phyloP scores from a whole-genome alignment of 129 eudicot species.

The Rutidosis leptorrhynchoides region DNA sequence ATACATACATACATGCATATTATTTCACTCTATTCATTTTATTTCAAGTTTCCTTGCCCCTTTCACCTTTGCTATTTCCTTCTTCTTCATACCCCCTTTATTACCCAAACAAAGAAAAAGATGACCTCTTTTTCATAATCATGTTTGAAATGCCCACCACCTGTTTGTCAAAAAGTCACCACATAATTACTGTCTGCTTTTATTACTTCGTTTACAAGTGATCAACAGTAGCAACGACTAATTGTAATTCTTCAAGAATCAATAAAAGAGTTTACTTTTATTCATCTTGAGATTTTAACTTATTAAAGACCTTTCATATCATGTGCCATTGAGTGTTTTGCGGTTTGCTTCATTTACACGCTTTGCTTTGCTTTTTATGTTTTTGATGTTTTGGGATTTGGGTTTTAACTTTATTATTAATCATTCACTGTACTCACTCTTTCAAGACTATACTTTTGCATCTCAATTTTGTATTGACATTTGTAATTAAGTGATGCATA shows the following conservation, averaged over 20 bases:
- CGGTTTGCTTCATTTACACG: constrained; percentile 46
- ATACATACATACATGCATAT: not conserved
- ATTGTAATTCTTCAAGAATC: constrained; percentile 24
- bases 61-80: constrained; percentile 2
- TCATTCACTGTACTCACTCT: not conserved
- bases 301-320: constrained; percentile 37
- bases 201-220: constrained; percentile 69
- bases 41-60: not conserved
- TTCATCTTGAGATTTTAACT: constrained; percentile 25
- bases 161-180: constrained; percentile 20
- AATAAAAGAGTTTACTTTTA: constrained; percentile 34
- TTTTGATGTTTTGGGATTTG: constrained; percentile 62
- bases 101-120: constrained; percentile 18
- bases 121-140: not conserved
- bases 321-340: constrained; percentile 41
- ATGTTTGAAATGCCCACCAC: constrained; percentile 29
- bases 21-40: not conserved
- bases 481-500: constrained; percentile 12
- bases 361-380: constrained; percentile 32
- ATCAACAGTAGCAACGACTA: constrained; percentile 26
- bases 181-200: constrained; percentile 31
- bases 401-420: constrained; percentile 30
- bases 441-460: not conserved
- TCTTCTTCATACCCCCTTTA: constrained; percentile 13
- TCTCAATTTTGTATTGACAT: not conserved